These are phyloP conservation scores for Eutrema yunnanense DNA, from an alignment of 345 rosid species.

Conservation along the genomic window DNA sequence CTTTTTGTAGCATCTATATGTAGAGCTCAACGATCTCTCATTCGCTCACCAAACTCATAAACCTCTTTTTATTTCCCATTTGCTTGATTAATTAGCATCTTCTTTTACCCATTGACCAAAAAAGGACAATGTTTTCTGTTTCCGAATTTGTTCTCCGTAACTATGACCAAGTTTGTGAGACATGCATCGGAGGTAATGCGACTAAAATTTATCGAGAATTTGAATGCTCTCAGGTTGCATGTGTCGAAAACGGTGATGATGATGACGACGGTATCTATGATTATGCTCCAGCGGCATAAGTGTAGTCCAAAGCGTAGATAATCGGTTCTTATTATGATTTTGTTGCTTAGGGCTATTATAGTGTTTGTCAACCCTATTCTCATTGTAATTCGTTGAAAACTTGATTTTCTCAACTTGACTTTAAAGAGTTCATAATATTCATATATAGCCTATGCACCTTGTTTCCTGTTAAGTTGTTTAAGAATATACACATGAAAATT, in stretches of 20 bases:
- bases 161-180: too few relatives aligned
- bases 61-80: neutral
- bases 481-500: too few relatives aligned
- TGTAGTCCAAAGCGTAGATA: neutral
- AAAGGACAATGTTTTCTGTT: neutral
- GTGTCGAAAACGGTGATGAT: neutral
- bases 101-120: neutral
- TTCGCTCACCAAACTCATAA: neutral
- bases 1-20: neutral
- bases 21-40: neutral
- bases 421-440: too few relatives aligned
- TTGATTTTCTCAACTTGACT: too few relatives aligned
- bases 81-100: neutral
- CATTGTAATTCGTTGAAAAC: too few relatives aligned
- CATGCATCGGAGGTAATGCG: too few relatives aligned
- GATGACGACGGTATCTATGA: constrained; percentile 13
- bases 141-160: neutral
- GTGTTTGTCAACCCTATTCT: too few relatives aligned
- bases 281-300: constrained; percentile 16
- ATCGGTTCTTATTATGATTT: too few relatives aligned
- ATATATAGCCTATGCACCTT: too few relatives aligned
- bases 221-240: neutral
- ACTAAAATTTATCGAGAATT: too few relatives aligned
- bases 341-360: too few relatives aligned
- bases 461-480: too few relatives aligned